Evolutionary conservation across 192 early-diverging fungal genomes (phyloP).

Genomic region (Gonapodya sp.): DNA sequence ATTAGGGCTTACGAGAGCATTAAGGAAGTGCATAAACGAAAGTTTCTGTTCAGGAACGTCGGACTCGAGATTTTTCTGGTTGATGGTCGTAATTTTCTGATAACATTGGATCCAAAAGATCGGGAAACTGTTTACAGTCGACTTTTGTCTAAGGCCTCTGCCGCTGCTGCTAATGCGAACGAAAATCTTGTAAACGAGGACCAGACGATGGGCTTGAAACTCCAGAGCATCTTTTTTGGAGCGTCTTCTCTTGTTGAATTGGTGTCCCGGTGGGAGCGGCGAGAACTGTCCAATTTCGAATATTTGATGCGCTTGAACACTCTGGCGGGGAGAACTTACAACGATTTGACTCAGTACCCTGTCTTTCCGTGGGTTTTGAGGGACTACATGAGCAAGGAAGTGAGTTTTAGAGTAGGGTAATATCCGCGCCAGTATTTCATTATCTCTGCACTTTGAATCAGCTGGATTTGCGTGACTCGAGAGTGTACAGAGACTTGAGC

Average conservation of each 20-base stretch:
- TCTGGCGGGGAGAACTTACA: conserved; percentile 69
- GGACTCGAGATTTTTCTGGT: conserved; percentile 73
- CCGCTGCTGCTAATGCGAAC: conserved; percentile 31
- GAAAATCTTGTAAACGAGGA: conserved; percentile 29
- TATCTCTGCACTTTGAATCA: too few relatives aligned
- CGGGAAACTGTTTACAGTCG: conserved; percentile 57
- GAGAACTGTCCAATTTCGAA: conserved; percentile 91
- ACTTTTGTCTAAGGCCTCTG: conserved; percentile 36
- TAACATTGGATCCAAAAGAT: conserved; percentile 56
- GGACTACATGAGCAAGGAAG: conserved; percentile 62
- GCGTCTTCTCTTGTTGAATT: conserved; percentile 53
- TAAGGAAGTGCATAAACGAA: conserved; percentile 12
- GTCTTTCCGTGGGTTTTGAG: conserved; percentile 91
- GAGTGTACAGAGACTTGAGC: conserved; percentile 76
- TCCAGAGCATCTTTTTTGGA: conserved; percentile 51
- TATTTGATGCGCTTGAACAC: conserved; percentile 93
- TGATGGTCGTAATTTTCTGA: conserved; percentile 61
- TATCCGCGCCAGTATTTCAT: too few relatives aligned
- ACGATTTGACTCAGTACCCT: conserved; percentile 91
- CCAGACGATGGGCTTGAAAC: conserved; percentile 27
- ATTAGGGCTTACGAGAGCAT: conserved; percentile 13
- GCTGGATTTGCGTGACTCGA: conserved; percentile 69
- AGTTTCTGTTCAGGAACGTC: conserved; percentile 56
- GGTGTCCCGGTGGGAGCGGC: conserved; percentile 69
- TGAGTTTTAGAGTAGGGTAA: too few relatives aligned